Evolutionary conservation across 1,284 basidiomycete genomes (phyloP), one percentile per base, ranked within the genome.

Genomic region (Leucoagaricus sp.): DNA sequence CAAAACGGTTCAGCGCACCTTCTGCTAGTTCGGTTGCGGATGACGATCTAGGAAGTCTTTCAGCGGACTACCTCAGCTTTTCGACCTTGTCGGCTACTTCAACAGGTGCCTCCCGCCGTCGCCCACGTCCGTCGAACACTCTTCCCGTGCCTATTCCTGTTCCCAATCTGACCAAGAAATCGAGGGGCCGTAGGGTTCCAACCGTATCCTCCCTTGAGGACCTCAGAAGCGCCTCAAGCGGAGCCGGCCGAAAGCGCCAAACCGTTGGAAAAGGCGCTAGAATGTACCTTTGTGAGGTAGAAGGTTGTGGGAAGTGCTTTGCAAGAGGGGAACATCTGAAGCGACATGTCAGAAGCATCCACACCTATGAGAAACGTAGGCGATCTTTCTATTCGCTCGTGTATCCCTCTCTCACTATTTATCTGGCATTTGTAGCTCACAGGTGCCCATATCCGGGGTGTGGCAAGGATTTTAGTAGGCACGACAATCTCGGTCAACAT

Each of bases 401-500:
- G 49, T 49, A 36, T 56, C 54, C 53, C 31, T n/a, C 44, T 58
- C 57, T 62, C 28, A n/a, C n/a, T n/a, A n/a, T n/a, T 57, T 34
- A 57, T 25, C 21, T n/a, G n/a, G 23, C 12, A 19, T 52, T 55
- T 64, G 31, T 66, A 93, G 89, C 91, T 57, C 85, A 89, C 72
- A 83, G 83, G 66, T 94, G 90, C 70, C 83, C 83, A 9, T 85
- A 85, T 69, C 84, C 88, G 21, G 84, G 83, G 8, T 94, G 93
- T 67, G 85, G 82, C 55, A 92, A 92, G 75, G 84, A 85, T 60
- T 94, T 94, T 68, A 91, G 87, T 69, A 80, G 93, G 49, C 89
- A 91, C 65, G 92, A 94, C 69, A 94, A 94, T 67, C 81, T 94
- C 28, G 84, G 85, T 33, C 89, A 91, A 71, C 90, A 93, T 65